These are phyloP conservation scores for Cryptococcus deneoformans DNA, from an alignment of 1,284 basidiomycete genomes.

Conservation along the genomic window DNA sequence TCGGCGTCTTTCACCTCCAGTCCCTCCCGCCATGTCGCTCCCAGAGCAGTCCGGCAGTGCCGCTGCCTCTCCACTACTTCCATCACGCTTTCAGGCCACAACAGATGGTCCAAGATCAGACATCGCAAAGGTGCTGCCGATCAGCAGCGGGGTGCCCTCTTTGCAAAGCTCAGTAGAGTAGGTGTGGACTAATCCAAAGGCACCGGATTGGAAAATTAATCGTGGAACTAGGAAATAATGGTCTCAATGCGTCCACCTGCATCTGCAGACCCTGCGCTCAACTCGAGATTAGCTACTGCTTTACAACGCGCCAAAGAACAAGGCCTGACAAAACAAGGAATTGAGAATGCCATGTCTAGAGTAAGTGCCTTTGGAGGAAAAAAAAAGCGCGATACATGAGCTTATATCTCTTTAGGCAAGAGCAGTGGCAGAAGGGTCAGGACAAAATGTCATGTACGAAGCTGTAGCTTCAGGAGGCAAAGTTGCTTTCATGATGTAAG, in stretches of 20 bases:
- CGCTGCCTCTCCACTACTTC: constrained; percentile 13
- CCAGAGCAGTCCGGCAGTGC: not conserved
- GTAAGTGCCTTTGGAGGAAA: constrained; percentile 49
- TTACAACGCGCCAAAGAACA: constrained; percentile 62
- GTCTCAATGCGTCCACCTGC: constrained; percentile 64
- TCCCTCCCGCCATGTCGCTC: no score
- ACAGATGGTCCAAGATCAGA: constrained; percentile 79
- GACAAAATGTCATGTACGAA: constrained; percentile 59
- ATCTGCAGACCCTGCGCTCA: constrained; percentile 63
- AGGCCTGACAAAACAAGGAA: constrained; percentile 73
- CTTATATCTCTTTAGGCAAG: constrained; percentile 16
- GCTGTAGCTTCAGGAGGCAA: constrained; percentile 63
- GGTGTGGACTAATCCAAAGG: constrained; percentile 27
- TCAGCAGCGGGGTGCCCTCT: constrained; percentile 61
- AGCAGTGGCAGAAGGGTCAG: constrained; percentile 32
- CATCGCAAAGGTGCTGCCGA: constrained; percentile 73
- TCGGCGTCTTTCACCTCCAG: not conserved
- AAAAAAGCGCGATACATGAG: not conserved
- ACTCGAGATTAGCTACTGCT: constrained; percentile 60
- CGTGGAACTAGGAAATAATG: constrained; percentile 62
- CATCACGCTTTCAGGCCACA: constrained; percentile 26
- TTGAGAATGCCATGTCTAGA: constrained; percentile 66
- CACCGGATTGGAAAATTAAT: not conserved
- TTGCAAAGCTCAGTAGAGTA: constrained; percentile 61
- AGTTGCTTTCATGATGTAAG: constrained; percentile 73